Conservation (phyloP, 495 filamentous ascomycete species). For the Cercophora scortea region DNA sequence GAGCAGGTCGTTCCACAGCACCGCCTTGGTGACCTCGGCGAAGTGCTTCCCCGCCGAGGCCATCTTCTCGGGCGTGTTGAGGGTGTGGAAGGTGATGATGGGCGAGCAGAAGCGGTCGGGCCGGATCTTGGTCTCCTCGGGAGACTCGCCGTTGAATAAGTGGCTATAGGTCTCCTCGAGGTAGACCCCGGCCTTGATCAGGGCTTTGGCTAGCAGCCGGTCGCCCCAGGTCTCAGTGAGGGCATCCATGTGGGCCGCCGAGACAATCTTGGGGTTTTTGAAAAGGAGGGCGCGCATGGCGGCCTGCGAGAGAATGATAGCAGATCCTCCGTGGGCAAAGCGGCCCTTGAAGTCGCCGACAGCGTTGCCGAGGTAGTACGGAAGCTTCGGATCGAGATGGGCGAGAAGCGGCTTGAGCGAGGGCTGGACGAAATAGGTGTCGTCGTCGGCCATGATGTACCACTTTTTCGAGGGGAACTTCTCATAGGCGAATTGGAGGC, state of each 20-base stretch:
- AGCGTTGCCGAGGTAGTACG: slow-evolving; percentile 42
- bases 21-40: slow-evolving; percentile 19
- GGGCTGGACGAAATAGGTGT: slow-evolving; percentile 37
- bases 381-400: slow-evolving; percentile 29
- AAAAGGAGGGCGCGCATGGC: slow-evolving; percentile 28
- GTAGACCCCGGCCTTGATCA: slow-evolving; percentile 32
- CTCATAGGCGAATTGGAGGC: slow-evolving; percentile 34
- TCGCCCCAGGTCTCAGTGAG: slow-evolving; percentile 35
- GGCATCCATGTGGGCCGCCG: slow-evolving; percentile 25
- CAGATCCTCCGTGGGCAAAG: slow-evolving; percentile 43
- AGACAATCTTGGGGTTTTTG: slow-evolving; percentile 22
- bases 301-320: slow-evolving; percentile 34
- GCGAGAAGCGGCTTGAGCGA: slow-evolving; percentile 29
- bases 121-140: slow-evolving; percentile 31
- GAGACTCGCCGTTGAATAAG: slow-evolving; percentile 40
- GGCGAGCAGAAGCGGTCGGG: slow-evolving; percentile 34
- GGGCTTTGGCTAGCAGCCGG: slow-evolving; percentile 30
- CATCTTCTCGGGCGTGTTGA: slow-evolving; percentile 26
- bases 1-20: slow-evolving; percentile 33
- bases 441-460: slow-evolving; percentile 41
- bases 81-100: slow-evolving; percentile 32
- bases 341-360: slow-evolving; percentile 38
- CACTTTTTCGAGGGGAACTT: slow-evolving; percentile 38
- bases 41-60: slow-evolving; percentile 27
- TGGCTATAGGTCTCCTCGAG: slow-evolving; percentile 35